Percentiles rank a stretch among this genome's conserved stretches.
Evolutionary conservation across 148 eudicot genomes (phyloP).

Genomic region (Chenopodium berlandieri): DNA sequence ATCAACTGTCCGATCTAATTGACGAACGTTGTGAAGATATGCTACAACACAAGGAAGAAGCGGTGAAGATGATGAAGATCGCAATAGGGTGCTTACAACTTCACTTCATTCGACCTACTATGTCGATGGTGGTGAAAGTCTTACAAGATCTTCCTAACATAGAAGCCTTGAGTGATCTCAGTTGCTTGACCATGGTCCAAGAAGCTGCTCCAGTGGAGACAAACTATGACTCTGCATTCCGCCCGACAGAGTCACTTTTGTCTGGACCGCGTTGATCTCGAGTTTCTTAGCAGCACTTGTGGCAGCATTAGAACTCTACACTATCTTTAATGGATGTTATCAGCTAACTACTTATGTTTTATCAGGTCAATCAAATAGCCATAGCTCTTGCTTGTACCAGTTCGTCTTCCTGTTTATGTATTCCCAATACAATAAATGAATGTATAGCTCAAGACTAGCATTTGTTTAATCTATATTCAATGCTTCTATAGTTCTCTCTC

Average conservation of each 20-base stretch:
- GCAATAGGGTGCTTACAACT: constrained; percentile 27
- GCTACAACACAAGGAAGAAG: constrained; percentile 18
- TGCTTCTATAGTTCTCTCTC: no score
- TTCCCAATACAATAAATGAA: no score
- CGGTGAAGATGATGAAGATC: constrained; percentile 22
- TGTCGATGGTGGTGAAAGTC: constrained; percentile 25
- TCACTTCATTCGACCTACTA: constrained; percentile 23
- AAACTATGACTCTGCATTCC: background rate
- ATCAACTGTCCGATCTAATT: constrained; percentile 12
- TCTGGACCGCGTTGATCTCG: no score
- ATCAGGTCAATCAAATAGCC: no score
- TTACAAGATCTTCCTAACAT: constrained; percentile 14
- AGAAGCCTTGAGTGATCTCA: background rate
- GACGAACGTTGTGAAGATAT: constrained; percentile 9
- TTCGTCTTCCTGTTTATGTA: no score
- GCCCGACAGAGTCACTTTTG: background rate
- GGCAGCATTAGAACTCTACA: no score
- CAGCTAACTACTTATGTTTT: no score
- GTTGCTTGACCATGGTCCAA: constrained; percentile 1
- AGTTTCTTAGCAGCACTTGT: no score
- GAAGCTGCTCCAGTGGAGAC: background rate
- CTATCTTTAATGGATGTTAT: no score
- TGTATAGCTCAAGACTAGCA: no score
- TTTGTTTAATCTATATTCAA: no score
- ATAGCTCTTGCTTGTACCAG: no score